Evolutionary conservation across 1,284 basidiomycete genomes (phyloP).

Genomic region (Heterobasidion annosum): DNA sequence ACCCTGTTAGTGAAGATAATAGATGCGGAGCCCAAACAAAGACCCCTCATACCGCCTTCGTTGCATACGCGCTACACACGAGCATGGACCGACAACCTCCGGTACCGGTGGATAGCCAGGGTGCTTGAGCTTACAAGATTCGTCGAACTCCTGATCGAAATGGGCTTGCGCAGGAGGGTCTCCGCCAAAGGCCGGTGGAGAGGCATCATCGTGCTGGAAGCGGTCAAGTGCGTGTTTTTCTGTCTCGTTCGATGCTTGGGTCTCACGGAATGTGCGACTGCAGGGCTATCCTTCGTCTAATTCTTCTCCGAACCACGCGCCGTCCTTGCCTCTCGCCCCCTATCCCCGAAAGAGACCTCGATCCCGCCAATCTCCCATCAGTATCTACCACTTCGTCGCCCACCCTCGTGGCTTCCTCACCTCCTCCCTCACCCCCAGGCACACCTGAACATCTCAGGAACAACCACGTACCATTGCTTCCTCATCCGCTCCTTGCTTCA

Average conservation of each 20-base stretch:
- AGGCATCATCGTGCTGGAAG: constrained; percentile 65
- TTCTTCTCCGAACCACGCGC: constrained; percentile 63
- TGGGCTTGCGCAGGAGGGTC: constrained; percentile 69
- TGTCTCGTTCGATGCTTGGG: not conserved
- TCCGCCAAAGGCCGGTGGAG: constrained; percentile 60
- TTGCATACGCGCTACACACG: constrained; percentile 74
- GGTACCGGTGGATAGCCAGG: constrained; percentile 73
- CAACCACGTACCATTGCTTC: constrained; percentile 58
- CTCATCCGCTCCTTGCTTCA: constrained; percentile 46
- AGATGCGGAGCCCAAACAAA: constrained; percentile 54
- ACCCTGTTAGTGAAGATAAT: constrained; percentile 66
- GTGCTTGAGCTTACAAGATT: constrained; percentile 69
- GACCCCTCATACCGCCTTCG: constrained; percentile 58
- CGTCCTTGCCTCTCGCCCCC: constrained; percentile 69
- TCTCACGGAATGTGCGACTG: not conserved
- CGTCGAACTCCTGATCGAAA: constrained; percentile 78
- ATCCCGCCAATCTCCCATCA: constrained; percentile 57
- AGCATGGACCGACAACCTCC: constrained; percentile 62
- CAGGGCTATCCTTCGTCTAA: constrained; percentile 67
- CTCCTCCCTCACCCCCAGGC: constrained; percentile 34
- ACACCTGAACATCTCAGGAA: constrained; percentile 73
- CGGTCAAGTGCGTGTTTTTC: constrained; percentile 60
- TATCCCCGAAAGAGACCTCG: constrained; percentile 80
- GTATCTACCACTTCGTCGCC: constrained; percentile 46
- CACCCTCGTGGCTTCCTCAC: constrained; percentile 48